Evolutionary conservation across 148 eudicot species (phyloP), one percentile per base, ranked within the genome.

Genomic region (Amaranthus cruentus): DNA sequence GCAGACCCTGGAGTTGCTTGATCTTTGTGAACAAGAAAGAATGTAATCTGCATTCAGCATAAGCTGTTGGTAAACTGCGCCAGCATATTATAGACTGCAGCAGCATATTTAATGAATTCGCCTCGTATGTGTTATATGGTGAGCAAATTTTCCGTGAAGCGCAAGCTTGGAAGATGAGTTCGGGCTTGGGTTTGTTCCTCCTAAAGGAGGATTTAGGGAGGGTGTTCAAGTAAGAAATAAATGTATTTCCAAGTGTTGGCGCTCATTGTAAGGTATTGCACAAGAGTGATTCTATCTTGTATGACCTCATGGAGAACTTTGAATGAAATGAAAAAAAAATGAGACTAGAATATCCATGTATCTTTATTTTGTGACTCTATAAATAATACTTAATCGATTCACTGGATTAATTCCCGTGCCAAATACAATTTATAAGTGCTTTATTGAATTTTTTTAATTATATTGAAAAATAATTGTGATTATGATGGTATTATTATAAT

Each of bases 11-110:
- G 91, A 85, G 86, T 85, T 95, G 84, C 83, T 95, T 55, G 98
- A 95, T 80, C 97, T 95, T n/a, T 95, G 98, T 73, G 98, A 95
- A 81, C 97, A 90, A 84, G 90, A 89, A 12, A 86, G 91, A 56
- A 78, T 81, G 69, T 88, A 82, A 81, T 46, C 70, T 60, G 18
- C 70, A 73, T 7, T 59, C 82, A 57, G 64, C 86, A 72, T 14
- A 73, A 87, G 78, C 85, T 75, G 80, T 69, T 43, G 46, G 47
- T 82, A 73, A 76, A 56, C 53, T 69, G 75, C 64, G 72, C 75
- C 84, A 78, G 78, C 78, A 77, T 80, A 60, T 47, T 65, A 54
- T 66, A 66, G 59, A 50, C 47, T 69, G 71, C 68, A 54, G 73
- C 82, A 76, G 76, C 75, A 75, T 78, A 54, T 28, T 59, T 76